A percentile compares a stretch with the other conserved stretches of the same genome.
Conservation (phyloP, 1,284 basidiomycete species). For the Puccinia horiana region DNA sequence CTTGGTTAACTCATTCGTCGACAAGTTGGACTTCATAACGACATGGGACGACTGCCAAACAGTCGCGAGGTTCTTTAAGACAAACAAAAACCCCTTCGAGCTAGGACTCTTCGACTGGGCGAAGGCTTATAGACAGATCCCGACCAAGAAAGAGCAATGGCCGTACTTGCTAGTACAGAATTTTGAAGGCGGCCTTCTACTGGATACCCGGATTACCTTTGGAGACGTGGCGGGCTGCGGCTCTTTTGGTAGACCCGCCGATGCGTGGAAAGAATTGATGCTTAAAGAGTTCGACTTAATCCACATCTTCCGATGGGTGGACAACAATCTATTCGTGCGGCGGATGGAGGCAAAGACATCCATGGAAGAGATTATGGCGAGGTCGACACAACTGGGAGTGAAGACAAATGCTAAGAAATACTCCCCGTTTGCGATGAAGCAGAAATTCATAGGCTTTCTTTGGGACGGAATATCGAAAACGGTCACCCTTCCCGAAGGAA, state of each 20-base stretch:
- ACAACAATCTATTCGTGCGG: background rate
- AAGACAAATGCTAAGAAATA: background rate
- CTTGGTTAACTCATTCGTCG: background rate
- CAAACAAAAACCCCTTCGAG: background rate
- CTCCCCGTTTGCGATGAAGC: background rate
- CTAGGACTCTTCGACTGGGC: slow-evolving; percentile 11
- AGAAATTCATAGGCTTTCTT: background rate
- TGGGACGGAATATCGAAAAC: no score
- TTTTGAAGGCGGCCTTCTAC: background rate
- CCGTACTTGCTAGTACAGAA: background rate
- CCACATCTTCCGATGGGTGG: no score
- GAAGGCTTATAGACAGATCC: slow-evolving; percentile 8
- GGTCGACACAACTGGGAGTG: background rate
- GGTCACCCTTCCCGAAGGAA: no score
- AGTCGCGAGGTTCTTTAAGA: background rate
- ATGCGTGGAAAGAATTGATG: slow-evolving; percentile 18
- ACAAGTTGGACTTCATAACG: background rate
- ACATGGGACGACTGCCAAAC: background rate
- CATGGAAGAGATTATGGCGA: background rate
- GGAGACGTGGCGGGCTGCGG: background rate
- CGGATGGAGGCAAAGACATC: no score
- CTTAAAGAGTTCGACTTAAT: background rate
- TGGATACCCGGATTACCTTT: background rate
- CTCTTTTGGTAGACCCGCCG: background rate
- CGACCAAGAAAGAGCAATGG: background rate